Evolutionary conservation across 2,329 filamentous ascomycete species (phyloP).

Genomic region (Penicillium brevicompactum): DNA sequence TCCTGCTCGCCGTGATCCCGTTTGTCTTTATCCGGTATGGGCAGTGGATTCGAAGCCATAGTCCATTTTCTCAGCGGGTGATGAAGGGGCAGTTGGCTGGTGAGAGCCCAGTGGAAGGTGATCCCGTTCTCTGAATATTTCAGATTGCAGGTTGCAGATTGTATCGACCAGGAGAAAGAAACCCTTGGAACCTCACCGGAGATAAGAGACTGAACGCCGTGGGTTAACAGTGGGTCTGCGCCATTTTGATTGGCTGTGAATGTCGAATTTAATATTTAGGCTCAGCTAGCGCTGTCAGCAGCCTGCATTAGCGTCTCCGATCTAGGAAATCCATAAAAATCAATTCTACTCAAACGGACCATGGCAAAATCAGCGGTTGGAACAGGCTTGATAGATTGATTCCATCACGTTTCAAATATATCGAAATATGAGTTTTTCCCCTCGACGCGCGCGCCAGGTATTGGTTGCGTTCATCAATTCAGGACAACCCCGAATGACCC

Average conservation of each 20-base stretch:
- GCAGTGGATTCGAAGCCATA: slow-evolving; percentile 14
- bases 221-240: background rate
- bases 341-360: background rate
- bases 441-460: slow-evolving; percentile 27
- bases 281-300: slow-evolving; percentile 15
- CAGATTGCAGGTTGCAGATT: too few relatives aligned
- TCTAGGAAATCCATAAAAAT: background rate
- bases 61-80: slow-evolving; percentile 6
- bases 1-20: background rate
- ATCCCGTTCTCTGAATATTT: background rate
- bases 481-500: slow-evolving; percentile 29
- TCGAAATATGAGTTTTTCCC: slow-evolving; percentile 30
- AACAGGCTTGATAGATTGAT: background rate
- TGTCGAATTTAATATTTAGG: background rate
- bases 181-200: background rate
- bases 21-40: slow-evolving; percentile 12
- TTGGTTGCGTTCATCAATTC: slow-evolving; percentile 30
- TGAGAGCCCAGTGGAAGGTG: slow-evolving; percentile 5
- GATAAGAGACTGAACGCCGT: background rate
- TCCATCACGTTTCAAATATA: slow-evolving; percentile 20
- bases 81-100: slow-evolving; percentile 4
- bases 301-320: slow-evolving; percentile 13
- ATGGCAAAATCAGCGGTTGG: too few relatives aligned
- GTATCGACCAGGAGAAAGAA: background rate
- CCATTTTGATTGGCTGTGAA: background rate